Percentiles rank a stretch among this genome's conserved stretches.
Evolutionary conservation across 139 green algal genomes (phyloP).

Genomic region (Chlamydomonas eustigma): DNA sequence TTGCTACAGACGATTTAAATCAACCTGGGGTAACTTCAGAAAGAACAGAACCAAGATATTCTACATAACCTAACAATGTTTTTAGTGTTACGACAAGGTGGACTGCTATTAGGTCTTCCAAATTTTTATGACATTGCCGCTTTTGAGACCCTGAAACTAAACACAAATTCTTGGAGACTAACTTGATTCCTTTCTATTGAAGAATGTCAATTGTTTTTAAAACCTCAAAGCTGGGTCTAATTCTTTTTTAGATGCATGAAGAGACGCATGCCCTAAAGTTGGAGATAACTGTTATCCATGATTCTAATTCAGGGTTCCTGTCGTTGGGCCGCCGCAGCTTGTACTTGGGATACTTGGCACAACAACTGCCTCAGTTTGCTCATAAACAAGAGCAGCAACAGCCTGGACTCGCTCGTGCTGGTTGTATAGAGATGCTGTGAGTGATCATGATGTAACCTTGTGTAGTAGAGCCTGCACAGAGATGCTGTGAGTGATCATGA

Average conservation of each 20-base stretch:
- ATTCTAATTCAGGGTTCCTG: conserved; percentile 9
- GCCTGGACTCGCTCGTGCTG: not conserved
- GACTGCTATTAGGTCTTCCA: no score
- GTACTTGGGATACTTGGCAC: conserved; percentile 1
- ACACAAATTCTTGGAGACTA: no score
- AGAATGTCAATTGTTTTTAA: no score
- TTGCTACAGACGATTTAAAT: not conserved
- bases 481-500: not conserved
- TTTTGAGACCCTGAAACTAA: no score
- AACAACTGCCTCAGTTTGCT: conserved; percentile 1
- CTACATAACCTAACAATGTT: not conserved
- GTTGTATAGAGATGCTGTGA: not conserved
- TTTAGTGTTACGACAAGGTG: no score
- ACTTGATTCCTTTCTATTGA: no score
- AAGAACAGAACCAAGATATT: no score
- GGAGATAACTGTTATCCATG: no score
- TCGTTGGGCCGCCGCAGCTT: not conserved
- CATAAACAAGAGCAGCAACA: not conserved
- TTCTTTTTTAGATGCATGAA: no score
- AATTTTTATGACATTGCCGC: not conserved
- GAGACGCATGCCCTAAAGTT: no score
- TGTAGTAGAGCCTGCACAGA: no score
- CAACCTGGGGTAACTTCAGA: not conserved
- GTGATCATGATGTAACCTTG: not conserved
- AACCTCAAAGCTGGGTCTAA: no score